A percentile compares a stretch with the other conserved stretches of the same genome.
Conservation (phyloP, 768 basidiomycete species). For the Leccinum incarnatum region DNA sequence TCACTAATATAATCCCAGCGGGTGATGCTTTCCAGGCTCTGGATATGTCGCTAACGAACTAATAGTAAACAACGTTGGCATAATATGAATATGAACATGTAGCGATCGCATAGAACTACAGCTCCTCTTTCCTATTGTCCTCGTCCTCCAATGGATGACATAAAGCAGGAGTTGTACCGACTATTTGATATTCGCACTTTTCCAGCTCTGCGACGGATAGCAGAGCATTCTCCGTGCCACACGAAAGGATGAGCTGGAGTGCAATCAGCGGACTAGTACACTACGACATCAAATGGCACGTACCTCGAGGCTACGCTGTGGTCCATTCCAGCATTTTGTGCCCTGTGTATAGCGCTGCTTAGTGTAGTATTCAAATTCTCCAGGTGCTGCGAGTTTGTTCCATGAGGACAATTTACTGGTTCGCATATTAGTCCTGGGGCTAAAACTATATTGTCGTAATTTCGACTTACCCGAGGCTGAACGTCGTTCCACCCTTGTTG, state of each 20-base stretch:
- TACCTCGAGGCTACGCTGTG: conserved; percentile 80
- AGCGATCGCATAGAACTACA: conserved; percentile 16
- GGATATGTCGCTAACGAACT: neutral
- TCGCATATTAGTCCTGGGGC: conserved; percentile 3
- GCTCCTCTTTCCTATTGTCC: conserved; percentile 27
- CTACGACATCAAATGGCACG: conserved; percentile 16
- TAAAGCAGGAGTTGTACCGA: conserved; percentile 80
- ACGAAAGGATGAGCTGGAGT: conserved; percentile 69
- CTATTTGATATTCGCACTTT: conserved; percentile 94
- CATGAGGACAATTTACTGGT: conserved; percentile 74
- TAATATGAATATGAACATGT: neutral
- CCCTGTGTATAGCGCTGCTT: conserved; percentile 83
- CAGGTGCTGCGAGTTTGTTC: conserved; percentile 60
- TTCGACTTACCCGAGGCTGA: conserved; percentile 76
- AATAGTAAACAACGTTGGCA: neutral
- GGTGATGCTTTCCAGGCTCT: neutral
- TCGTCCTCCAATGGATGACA: conserved; percentile 50
- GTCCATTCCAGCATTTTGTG: conserved; percentile 95
- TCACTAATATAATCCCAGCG: neutral
- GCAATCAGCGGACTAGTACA: conserved; percentile 3
- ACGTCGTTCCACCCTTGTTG: conserved; percentile 67
- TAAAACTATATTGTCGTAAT: neutral
- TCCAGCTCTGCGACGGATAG: conserved; percentile 82
- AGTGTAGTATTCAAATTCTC: conserved; percentile 71
- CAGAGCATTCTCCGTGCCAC: conserved; percentile 83